Base-by-base conservation (phyloP, 768 basidiomycete genomes). In the Ramaria sp. region DNA sequence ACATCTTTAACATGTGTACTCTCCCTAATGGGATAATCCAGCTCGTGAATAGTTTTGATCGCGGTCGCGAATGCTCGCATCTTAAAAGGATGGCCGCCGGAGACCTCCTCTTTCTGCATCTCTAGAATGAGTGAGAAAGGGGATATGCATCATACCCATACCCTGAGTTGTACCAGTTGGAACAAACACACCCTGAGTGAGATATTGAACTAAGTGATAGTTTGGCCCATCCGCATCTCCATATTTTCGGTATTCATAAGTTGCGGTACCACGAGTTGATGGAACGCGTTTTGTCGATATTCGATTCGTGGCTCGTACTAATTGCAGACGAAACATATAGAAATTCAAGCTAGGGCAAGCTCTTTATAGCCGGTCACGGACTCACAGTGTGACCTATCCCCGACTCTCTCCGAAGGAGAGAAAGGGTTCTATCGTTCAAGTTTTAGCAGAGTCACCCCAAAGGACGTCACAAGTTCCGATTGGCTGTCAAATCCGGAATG, bases 191-290 rank as follows among this genome's bases (percentile, higher is more conserved):
- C 55, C 31, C 17, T 49, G 37, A 17, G 34, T 38, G 20, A 57
- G 33, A 22, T 34, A 37, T 20, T 47, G 22, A n/a, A 57, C 10
- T 39, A 57, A 57, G 12, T 37, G n/a, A 13, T 49, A 30, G 31
- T 57, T 57, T 38, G 55, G 55, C 24, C 54, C 54, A 47, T 55
- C 54, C 22, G 33, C 33, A 6, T 52, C 30, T 22, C 51, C 51
- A 13, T 39, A 33, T 22, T 6, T 49, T 3, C 48, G 48, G 24
- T 49, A 49, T 30, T 49, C 27, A 33, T 49, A 49, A 11, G 48
- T 49, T 7, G 27, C 48, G n/a, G 48, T 49, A 15, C 48, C 48
- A 33, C 48, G 48, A 49, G n/a, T 27, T 19, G 45, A 27, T 27
- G 27, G 5, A 27, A 49, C 48, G 17, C 20, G 10, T 22, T 7